Evolutionary conservation across 257 asterid species (phyloP), one percentile per base, ranked within the genome.

Genomic region (Rauvolfia tetraphylla): DNA sequence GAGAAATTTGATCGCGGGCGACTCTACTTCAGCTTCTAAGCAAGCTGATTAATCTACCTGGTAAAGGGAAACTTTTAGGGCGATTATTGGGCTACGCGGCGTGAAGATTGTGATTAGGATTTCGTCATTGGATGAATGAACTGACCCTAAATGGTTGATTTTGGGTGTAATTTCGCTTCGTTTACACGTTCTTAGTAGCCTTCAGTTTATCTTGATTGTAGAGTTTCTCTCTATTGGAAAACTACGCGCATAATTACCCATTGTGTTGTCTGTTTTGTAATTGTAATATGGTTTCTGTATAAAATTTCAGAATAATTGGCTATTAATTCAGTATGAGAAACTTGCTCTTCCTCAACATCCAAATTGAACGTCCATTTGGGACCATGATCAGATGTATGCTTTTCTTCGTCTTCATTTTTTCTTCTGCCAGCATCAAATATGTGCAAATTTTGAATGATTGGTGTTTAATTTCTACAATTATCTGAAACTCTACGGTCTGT

Each of bases 1-100:
- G 97, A 92, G 92, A 91, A 89, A 84, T 82, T 81, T 93, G 84
- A 87, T 84, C 75, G 84, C 90, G 17, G 76, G 91, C 39, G 69
- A 89, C 22, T 42, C 85, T 54, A 61, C 84, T 18, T 78, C 87
- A 0, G 25, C 76, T 46, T 74, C 68, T 17, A 84, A 91, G 83
- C 81, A 67, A 33, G 79, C 83, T 11, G 86, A 87, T 65, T 91
- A 84, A 84, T 80, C 79, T 34, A 97, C 96, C 12, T 0, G 66
- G 42, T 20, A 56, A 72, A 10, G 10, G 34, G 20, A 53, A 53
- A 38, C 46, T 33, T 10, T 53, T 51, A 1, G 46, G 44, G 62
- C 25, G 38, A 29, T 48, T 71, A 36, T 42, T 42, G 22, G 42
- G n/a, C 38, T 14, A 15, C 13, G 51, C 7, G 51, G 51, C 10